Evolutionary conservation across 208 protist genomes (phyloP), one percentile per base, ranked within the genome.

Genomic region (Trypanosoma vivax): DNA sequence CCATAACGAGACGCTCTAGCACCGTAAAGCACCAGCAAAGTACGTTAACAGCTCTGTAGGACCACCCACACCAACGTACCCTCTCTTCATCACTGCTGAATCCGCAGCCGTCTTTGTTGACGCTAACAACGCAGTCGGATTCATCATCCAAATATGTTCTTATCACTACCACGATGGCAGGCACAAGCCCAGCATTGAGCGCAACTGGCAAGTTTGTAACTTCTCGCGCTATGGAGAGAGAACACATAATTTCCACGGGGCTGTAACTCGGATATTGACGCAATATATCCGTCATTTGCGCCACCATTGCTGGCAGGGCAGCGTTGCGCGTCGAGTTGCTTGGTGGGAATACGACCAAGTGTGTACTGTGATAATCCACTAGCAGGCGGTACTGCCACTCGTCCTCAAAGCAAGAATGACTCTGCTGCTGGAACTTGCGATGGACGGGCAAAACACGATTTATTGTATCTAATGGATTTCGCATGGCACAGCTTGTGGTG

Each of bases 301-400:
- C 64, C 23, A 89, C 72, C 57, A 80, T 76, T 10, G 67, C 74
- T 29, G 70, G 63, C 13, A 64, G 61, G 10, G 50, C 42, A n/a
- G 51, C 13, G 2, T 29, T 14, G 28, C 54, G 34, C n/a, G 52
- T 11, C 11, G 52, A 38, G 35, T 19, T 60, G 16, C 25, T 42
- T 37, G 41, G 28, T 14, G 46, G 45, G 38, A 60, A 57, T 35
- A 68, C 43, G 58, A 59, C 55, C 4, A 85, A 54, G 42, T 84
- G 66, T 19, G 85, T 89, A 21, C 79, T 70, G 69, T 89, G 83
- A 57, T 78, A 64, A 38, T 89, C 81, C 21, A 75, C 64, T 2
- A 92, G 74, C 27, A 92, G 65, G 11, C 70, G 67, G 70, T 82
- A 85, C 70, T 92, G 85, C 81, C 80, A 92, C 46, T 81, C 72